Base-by-base conservation (phyloP, 2,329 filamentous ascomycete species). In the Uncinocarpus reesii region DNA sequence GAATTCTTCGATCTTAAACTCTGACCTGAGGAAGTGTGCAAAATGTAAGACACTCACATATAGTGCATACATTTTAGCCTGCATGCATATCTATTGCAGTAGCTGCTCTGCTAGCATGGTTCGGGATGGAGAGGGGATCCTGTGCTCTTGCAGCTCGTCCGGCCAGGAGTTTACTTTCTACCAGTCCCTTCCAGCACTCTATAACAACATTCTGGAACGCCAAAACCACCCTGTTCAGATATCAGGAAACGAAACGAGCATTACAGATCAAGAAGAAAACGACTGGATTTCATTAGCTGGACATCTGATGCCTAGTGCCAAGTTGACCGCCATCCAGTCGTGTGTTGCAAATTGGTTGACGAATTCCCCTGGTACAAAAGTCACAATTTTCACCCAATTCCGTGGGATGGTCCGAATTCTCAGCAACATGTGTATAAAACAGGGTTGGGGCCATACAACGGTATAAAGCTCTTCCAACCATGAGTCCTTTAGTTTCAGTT, bases 321-420 rank as follows among this genome's bases (percentile, higher is more conserved):
- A 72, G 53, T 57, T 68, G 1, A 60, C 56, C 3, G 63, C 62
- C 8, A 56, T 68, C 3, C 62, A 61, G 35, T 53, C 59, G 1
- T 54, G 62, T 4, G 48, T 73, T 3, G 47, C 68, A 2, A 60
- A 65, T 8, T 72, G 69, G 59, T 58, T 72, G 10, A 40, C 62
- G 1, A 65, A 74, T 10, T 69, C 73, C 3, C 65, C 66, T 0
- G 44, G 65, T 0, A 69, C 70, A 34, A 82, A 83, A 60, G 71
- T 80, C 38, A 76, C 76, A 49, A 62, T 82, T 38, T 83, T 80
- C 53, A 77, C 73, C 0, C 77, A 82, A 54, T 83, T 78, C 51
- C 60, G 75, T 1, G 62, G 69, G 2, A 73, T 80, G 55, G 67
- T 78, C 4, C 57, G 65, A 0, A 73, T 81, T 15, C 55, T 82